These are phyloP conservation scores for Metschnikowia arizonensis DNA, from an alignment of 805 yeast species.

Conservation along the genomic window DNA sequence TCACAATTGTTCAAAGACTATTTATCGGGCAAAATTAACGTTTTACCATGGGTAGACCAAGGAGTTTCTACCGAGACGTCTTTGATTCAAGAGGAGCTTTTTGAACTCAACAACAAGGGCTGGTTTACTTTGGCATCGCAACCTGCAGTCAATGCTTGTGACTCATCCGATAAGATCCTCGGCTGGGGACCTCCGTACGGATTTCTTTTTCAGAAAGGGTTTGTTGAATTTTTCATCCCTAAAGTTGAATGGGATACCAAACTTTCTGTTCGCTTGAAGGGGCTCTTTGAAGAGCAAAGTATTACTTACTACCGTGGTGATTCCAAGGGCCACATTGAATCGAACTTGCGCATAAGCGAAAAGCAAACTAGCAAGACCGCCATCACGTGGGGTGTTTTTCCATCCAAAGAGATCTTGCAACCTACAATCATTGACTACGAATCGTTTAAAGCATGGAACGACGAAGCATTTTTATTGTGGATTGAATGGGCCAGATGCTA, in stretches of 20 bases:
- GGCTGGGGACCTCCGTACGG: conserved; percentile 99
- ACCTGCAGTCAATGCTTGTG: conserved; percentile 82
- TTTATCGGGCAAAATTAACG: conserved; percentile 67
- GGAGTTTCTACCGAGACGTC: conserved; percentile 87
- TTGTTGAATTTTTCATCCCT: conserved; percentile 77
- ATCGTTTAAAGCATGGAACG: conserved; percentile 93
- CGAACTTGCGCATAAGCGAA: conserved; percentile 50
- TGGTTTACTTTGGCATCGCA: conserved; percentile 91
- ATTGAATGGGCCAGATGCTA: conserved; percentile 86
- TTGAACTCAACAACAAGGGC: conserved; percentile 68
- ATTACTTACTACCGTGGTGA: conserved; percentile 78
- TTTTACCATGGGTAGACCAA: conserved; percentile 89
- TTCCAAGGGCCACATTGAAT: conserved; percentile 49
- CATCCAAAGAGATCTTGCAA: conserved; percentile 82
- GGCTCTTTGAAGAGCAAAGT: conserved; percentile 33
- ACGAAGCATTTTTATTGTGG: conserved; percentile 91
- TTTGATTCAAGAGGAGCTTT: conserved; percentile 84
- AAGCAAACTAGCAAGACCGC: conserved; percentile 55
- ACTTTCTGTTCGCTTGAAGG: conserved; percentile 49
- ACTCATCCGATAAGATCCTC: conserved; percentile 77
- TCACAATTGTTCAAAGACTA: conserved; percentile 66
- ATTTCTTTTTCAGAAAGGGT: conserved; percentile 84
- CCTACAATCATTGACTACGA: conserved; percentile 90
- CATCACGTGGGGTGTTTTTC: conserved; percentile 98
- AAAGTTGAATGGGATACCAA: conserved; percentile 60